Evolutionary conservation across 2,329 filamentous ascomycete genomes (phyloP).

Genomic region (Fusarium pseudoanthophilum): DNA sequence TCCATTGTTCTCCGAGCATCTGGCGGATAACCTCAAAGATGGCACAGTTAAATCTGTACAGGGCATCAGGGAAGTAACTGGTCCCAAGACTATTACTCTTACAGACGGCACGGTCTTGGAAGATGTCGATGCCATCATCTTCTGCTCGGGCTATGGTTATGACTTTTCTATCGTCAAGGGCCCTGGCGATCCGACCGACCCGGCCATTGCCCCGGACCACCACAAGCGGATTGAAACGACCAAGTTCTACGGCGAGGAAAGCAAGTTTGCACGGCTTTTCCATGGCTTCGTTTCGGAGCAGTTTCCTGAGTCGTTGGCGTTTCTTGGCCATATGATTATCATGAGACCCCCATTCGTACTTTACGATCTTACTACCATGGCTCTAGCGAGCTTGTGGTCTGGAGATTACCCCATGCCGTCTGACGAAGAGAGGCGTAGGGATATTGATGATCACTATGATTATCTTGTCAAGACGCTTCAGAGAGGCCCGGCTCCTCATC

Average conservation of each 20-base stretch:
- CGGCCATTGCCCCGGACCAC: constrained; percentile 42
- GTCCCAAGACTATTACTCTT: constrained; percentile 44
- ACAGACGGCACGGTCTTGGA: constrained; percentile 47
- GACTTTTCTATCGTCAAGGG: constrained; percentile 46
- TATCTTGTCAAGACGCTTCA: constrained; percentile 35
- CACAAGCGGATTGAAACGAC: constrained; percentile 38
- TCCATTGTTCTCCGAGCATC: constrained; percentile 45
- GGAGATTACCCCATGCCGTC: constrained; percentile 38
- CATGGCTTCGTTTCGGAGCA: constrained; percentile 48
- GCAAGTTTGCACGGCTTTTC: constrained; percentile 46
- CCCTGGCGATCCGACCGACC: constrained; percentile 43
- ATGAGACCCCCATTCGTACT: constrained; percentile 43
- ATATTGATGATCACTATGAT: constrained; percentile 47
- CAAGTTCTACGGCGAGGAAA: constrained; percentile 33
- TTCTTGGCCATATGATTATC: constrained; percentile 44
- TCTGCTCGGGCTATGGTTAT: constrained; percentile 48
- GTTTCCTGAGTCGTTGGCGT: constrained; percentile 47
- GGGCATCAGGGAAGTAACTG: constrained; percentile 45
- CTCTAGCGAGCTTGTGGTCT: constrained; percentile 45
- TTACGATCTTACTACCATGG: constrained; percentile 48
- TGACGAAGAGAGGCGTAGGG: constrained; percentile 37
- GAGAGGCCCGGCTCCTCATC: constrained; percentile 40
- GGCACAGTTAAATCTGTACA: constrained; percentile 43
- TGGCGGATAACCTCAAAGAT: constrained; percentile 43
- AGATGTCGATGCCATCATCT: constrained; percentile 49